Conservation (phyloP, 768 basidiomycete species). For the Amanita polypyramis region DNA sequence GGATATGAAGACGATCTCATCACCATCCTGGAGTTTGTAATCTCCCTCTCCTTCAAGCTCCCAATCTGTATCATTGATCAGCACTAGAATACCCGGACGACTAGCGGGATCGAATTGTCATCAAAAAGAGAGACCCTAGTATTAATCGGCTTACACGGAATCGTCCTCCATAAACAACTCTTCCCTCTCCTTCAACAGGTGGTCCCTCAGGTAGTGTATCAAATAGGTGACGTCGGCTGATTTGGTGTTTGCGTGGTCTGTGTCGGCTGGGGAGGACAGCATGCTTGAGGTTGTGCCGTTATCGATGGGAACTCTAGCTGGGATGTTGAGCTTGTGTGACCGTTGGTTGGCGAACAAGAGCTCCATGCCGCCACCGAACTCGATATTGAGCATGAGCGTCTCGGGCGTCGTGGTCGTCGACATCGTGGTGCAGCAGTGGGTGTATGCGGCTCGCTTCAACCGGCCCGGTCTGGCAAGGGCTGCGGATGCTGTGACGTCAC, state of each 20-base stretch:
- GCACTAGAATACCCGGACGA: conserved; percentile 90
- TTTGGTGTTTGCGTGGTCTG: conserved; percentile 19
- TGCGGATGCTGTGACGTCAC: too few species aligned
- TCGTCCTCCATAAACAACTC: conserved; percentile 85
- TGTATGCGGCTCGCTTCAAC: conserved; percentile 16
- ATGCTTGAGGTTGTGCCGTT: conserved; percentile 22
- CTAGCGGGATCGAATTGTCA: conserved; percentile 32
- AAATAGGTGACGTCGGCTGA: conserved; percentile 64
- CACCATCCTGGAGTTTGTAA: conserved; percentile 64
- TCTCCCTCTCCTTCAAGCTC: conserved; percentile 92
- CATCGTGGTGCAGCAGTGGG: conserved; percentile 8
- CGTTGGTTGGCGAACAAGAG: conserved; percentile 70
- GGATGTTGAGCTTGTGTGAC: conserved; percentile 44
- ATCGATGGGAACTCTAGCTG: conserved; percentile 29
- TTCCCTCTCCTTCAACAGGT: conserved; percentile 71
- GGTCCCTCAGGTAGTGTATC: conserved; percentile 66
- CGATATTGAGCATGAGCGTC: conserved; percentile 38
- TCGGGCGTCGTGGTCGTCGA: conserved; percentile 17
- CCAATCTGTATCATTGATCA: conserved; percentile 98
- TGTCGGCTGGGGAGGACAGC: neutral
- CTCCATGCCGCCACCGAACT: conserved; percentile 83
- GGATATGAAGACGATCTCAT: conserved; percentile 95
- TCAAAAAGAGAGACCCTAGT: neutral
- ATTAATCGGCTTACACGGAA: conserved; percentile 57
- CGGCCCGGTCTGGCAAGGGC: too few species aligned